Percentiles rank a stretch among this genome's conserved stretches.
Conservation (phyloP, 495 filamentous ascomycete genomes). For the Hypoxylon crocopeplum region DNA sequence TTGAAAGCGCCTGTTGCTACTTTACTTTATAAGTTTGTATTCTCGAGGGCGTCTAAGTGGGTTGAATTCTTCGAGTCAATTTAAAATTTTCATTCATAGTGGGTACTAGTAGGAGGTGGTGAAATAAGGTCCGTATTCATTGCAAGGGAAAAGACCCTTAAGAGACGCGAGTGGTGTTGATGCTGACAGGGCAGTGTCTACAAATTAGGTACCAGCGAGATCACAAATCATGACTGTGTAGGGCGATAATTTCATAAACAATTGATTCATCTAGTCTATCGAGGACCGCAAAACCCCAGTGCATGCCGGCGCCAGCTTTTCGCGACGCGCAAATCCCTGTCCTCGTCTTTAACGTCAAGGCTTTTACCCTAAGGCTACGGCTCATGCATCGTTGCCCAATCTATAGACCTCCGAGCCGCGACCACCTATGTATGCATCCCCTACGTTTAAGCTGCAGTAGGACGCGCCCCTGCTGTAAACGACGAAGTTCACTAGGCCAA, state of each 20-base stretch:
- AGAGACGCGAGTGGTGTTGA: too few relatives aligned
- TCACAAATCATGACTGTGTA: background rate
- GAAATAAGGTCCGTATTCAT: too few relatives aligned
- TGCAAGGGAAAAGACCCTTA: too few relatives aligned
- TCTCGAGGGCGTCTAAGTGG: too few relatives aligned
- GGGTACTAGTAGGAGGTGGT: too few relatives aligned
- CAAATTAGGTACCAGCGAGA: too few relatives aligned
- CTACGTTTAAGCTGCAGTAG: slow-evolving; percentile 4
- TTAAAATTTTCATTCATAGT: too few relatives aligned
- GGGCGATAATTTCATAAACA: slow-evolving; percentile 3
- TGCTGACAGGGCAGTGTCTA: too few relatives aligned
- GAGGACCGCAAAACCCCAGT: slow-evolving; percentile 4
- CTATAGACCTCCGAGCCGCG: slow-evolving; percentile 30
- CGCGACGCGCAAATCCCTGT: slow-evolving; percentile 8
- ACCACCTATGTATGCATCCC: slow-evolving; percentile 10
- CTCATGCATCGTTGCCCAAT: slow-evolving; percentile 31
- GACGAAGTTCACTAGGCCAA: background rate
- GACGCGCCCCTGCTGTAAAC: slow-evolving; percentile 2
- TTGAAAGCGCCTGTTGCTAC: background rate
- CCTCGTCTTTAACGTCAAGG: slow-evolving; percentile 10
- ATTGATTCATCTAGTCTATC: too few relatives aligned
- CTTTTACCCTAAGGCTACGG: slow-evolving; percentile 23
- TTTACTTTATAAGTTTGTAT: background rate
- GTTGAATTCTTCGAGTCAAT: too few relatives aligned
- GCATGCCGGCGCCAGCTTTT: slow-evolving; percentile 2